phyloP scores from a whole-genome alignment of 177 flowering plant genomes.

The Vitis hybrid region DNA sequence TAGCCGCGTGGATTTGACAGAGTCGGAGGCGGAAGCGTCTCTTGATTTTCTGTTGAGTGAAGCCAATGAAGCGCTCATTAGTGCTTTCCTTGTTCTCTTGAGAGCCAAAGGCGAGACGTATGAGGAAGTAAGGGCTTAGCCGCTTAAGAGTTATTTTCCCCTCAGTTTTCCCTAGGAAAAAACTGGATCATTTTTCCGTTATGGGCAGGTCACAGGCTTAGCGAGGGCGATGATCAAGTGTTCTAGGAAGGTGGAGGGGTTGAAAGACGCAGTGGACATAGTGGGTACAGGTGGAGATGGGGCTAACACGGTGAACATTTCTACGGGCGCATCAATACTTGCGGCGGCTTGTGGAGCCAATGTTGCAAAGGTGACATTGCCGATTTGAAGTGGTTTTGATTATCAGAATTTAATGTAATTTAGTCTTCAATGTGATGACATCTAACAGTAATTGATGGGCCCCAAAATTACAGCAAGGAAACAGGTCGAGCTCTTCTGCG shows the following conservation, averaged over 20 bases:
- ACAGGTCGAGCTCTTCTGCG: slow-evolving; percentile 91
- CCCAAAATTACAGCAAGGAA: slow-evolving; percentile 80
- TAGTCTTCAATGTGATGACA: not conserved
- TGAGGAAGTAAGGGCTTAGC: slow-evolving; percentile 62
- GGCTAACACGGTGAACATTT: slow-evolving; percentile 90
- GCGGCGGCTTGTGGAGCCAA: slow-evolving; percentile 97
- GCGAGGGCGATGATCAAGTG: slow-evolving; percentile 84
- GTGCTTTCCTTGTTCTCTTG: slow-evolving; percentile 86
- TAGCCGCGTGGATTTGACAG: slow-evolving; percentile 67
- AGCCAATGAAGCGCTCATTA: slow-evolving; percentile 72
- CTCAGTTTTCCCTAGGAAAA: not conserved
- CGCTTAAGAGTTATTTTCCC: not conserved
- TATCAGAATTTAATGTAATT: not conserved
- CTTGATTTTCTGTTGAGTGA: slow-evolving; percentile 68
- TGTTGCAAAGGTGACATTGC: slow-evolving; percentile 75
- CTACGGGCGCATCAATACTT: slow-evolving; percentile 92
- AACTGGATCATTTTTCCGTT: not conserved
- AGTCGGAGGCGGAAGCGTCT: slow-evolving; percentile 74
- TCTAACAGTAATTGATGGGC: not conserved
- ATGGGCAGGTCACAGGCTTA: slow-evolving; percentile 75
- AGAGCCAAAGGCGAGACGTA: slow-evolving; percentile 97
- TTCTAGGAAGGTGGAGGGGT: slow-evolving; percentile 71
- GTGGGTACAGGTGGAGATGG: slow-evolving; percentile 99
- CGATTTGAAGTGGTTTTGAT: not conserved
- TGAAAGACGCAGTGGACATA: slow-evolving; percentile 79